A percentile compares a stretch with the other conserved stretches of the same genome.
Conservation (phyloP, 2,329 filamentous ascomycete species). For the Venturia pyrina region DNA sequence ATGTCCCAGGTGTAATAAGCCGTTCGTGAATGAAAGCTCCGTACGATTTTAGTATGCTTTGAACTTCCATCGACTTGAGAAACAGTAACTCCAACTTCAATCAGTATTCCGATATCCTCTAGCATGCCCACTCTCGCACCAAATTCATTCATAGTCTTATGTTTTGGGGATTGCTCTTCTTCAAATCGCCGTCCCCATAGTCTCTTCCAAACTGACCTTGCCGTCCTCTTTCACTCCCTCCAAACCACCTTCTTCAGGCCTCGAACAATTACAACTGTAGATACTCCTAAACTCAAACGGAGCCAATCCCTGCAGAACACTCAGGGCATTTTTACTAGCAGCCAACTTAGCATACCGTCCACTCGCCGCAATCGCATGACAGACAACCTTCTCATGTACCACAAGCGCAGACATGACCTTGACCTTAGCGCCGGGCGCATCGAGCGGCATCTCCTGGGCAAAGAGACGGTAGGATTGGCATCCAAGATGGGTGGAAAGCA, state of each 20-base stretch:
- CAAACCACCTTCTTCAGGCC: not conserved
- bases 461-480: slow-evolving; percentile 54
- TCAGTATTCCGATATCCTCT: not conserved
- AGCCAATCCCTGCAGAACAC: slow-evolving; percentile 38
- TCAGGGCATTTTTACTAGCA: slow-evolving; percentile 51
- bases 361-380: slow-evolving; percentile 50
- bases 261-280: slow-evolving; percentile 55
- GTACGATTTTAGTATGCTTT: not conserved
- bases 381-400: slow-evolving; percentile 62
- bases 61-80: not conserved
- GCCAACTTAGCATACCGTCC: slow-evolving; percentile 63
- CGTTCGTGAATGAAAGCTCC: not conserved
- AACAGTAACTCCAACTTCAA: not conserved
- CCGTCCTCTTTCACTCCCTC: not conserved
- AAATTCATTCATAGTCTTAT: not conserved
- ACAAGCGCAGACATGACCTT: slow-evolving; percentile 61
- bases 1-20: not conserved
- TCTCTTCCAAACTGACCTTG: not conserved
- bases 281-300: slow-evolving; percentile 48
- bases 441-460: slow-evolving; percentile 39
- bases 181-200: slow-evolving; percentile 9
- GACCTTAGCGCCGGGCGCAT: slow-evolving; percentile 33
- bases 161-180: no score
- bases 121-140: not conserved
- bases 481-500: slow-evolving; percentile 53